Percentiles rank a stretch among this genome's conserved stretches.
phyloP scores from a whole-genome alignment of 106 monocot genomes.

The Acorus gramineus region DNA sequence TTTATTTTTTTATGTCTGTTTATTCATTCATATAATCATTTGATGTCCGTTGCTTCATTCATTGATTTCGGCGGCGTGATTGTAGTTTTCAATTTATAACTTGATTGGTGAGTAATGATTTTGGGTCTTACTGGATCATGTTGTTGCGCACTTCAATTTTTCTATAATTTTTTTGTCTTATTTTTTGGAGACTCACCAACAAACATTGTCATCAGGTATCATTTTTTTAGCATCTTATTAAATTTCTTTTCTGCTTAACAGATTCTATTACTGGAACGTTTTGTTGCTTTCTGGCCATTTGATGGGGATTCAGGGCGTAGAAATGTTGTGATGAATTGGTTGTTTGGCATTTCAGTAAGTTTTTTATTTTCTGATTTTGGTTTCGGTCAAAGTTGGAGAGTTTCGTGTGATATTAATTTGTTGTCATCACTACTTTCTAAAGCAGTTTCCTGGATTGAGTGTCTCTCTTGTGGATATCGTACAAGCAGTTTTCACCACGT shows the following conservation, averaged over 20 bases:
- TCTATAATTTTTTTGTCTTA: too few relatives aligned
- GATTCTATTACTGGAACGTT: constrained; percentile 54
- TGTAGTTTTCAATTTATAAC: too few relatives aligned
- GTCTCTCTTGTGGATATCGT: constrained; percentile 49
- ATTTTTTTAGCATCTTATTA: too few relatives aligned
- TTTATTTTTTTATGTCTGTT: neutral
- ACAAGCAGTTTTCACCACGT: constrained; percentile 49
- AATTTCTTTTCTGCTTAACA: constrained; percentile 4
- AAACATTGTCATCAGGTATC: too few relatives aligned
- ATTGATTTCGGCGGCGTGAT: too few relatives aligned
- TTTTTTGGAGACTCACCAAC: too few relatives aligned
- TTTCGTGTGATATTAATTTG: neutral
- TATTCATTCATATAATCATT: neutral
- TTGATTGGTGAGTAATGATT: too few relatives aligned
- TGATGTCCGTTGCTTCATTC: neutral
- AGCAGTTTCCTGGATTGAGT: constrained; percentile 34
- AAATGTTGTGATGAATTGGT: constrained; percentile 23
- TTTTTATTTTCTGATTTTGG: constrained; percentile 20
- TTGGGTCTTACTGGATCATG: too few relatives aligned
- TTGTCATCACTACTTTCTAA: constrained; percentile 3
- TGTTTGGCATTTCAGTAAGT: constrained; percentile 21
- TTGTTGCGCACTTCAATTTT: too few relatives aligned
- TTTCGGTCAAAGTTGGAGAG: neutral
- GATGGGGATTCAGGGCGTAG: constrained; percentile 14
- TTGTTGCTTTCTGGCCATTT: constrained; percentile 13